Evolutionary conservation across 1,284 basidiomycete genomes (phyloP), one percentile per base, ranked within the genome.

Genomic region (Ganoderma leucocontextum): DNA sequence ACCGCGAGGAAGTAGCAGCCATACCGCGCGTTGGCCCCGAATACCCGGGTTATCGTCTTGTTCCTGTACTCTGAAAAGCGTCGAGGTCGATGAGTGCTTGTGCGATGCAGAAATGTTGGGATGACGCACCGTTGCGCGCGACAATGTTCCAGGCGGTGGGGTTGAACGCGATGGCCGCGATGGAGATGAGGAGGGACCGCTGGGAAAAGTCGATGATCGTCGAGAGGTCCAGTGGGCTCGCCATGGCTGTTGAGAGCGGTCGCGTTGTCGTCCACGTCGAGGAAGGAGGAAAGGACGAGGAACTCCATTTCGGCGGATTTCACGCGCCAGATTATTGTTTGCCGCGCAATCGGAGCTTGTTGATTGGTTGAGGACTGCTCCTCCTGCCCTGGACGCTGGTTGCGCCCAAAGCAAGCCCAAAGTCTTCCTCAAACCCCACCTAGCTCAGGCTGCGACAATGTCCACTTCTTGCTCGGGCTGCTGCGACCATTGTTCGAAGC

Each of bases 81-180:
- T 64, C 53, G 42, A 63, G 38, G n/a, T 44, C 62, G 60, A 4
- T 19, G 33, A 19, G 41, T 55, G 8, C 12, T 9, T 53, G 42
- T 13, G 25, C 9, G 29, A 39, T n/a, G 52, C 41, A 17, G 57
- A 39, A 33, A 62, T 59, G 62, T 36, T 29, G 19, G 53, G 44
- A 42, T 59, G 60, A 83, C 87, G 67, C 68, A 96, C 96, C 97
- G 83, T 97, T 96, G 68, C 91, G 91, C 35, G 97, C 97, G 42
- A 97, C 90, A 70, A 96, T 91, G 82, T 99, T 99, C 97, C 97
- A 99, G 74, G 94, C 97, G 1, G 91, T 89, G 0, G 97, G 97
- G 78, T 98, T 98, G 85, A 98, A 97, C 17, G 88, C 78, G 62
- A 96, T 92, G 67, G 91, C 80, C 0, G 86, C 82, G 19, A 93